Percentiles rank a stretch among this genome's conserved stretches.
phyloP scores from a whole-genome alignment of 1,139 yeast species.

The Saccharomyces pastorianus region DNA sequence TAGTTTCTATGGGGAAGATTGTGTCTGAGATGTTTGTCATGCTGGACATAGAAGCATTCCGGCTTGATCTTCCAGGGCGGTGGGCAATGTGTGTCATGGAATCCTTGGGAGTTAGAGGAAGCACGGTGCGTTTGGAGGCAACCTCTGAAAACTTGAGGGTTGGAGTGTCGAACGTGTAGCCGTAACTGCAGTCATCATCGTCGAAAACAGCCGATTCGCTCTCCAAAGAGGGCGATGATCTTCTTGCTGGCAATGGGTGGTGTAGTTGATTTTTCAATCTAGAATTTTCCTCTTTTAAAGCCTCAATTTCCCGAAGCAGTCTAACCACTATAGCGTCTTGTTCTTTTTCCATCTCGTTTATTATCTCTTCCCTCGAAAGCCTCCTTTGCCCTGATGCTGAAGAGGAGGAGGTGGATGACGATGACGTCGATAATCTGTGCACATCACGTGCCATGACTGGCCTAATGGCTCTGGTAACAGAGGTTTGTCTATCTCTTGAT shows the following conservation, averaged over 20 bases:
- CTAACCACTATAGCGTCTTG: conserved; percentile 57
- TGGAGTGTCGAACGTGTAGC: background rate
- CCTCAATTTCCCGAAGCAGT: conserved; percentile 47
- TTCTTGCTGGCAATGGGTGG: background rate
- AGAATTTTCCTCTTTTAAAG: conserved; percentile 44
- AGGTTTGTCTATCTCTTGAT: background rate
- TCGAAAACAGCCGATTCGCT: background rate
- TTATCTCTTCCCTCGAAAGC: too few relatives aligned
- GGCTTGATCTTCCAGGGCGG: background rate
- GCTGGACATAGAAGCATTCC: background rate
- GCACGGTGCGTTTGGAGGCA: background rate
- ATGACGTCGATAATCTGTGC: background rate
- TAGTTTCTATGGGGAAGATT: background rate
- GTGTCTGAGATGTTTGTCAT: background rate
- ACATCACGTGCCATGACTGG: background rate
- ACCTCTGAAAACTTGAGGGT: background rate
- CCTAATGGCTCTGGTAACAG: background rate
- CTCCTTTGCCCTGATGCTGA: too few relatives aligned
- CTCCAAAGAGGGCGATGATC: background rate
- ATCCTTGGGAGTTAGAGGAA: background rate
- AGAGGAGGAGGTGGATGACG: too few relatives aligned
- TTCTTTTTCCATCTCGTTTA: conserved; percentile 48
- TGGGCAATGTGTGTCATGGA: background rate
- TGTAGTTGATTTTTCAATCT: conserved; percentile 7
- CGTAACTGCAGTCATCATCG: background rate